Evolutionary conservation across 768 basidiomycete genomes (phyloP).

Genomic region (Russula vinacea): DNA sequence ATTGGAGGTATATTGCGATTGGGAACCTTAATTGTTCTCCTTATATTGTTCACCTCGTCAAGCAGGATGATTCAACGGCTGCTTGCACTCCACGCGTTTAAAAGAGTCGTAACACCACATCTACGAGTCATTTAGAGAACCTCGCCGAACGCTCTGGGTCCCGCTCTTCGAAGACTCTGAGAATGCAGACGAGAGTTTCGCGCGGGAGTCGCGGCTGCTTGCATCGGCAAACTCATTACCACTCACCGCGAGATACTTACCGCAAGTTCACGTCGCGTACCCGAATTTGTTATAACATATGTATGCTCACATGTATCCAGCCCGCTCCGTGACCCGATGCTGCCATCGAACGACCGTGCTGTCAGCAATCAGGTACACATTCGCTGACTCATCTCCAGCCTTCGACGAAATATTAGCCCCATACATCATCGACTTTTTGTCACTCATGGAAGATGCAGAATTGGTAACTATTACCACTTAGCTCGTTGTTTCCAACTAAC

Average conservation of each 20-base stretch:
- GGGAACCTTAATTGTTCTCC: conserved; percentile 89
- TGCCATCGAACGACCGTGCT: conserved; percentile 79
- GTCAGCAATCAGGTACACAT: conserved; percentile 86
- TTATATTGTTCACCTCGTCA: conserved; percentile 71
- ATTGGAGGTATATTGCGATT: conserved; percentile 81
- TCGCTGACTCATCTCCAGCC: conserved; percentile 78
- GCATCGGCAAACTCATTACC: conserved; percentile 91
- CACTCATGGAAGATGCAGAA: conserved; percentile 84
- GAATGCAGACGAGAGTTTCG: conserved; percentile 83
- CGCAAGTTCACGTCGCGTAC: conserved; percentile 76
- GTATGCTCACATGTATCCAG: conserved; percentile 36
- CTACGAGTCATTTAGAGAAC: conserved; percentile 75
- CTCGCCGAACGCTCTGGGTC: conserved; percentile 89
- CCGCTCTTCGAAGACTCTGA: conserved; percentile 91
- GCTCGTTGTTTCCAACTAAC: background rate
- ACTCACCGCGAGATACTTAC: conserved; percentile 83
- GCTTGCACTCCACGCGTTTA: conserved; percentile 85
- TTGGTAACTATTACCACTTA: conserved; percentile 50
- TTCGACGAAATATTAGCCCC: conserved; percentile 92
- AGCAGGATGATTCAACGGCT: conserved; percentile 74
- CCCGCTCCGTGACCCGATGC: conserved; percentile 63
- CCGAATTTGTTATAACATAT: background rate
- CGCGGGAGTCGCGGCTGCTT: conserved; percentile 95
- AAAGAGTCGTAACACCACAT: conserved; percentile 92
- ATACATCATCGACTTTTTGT: conserved; percentile 86